phyloP scores from a whole-genome alignment of 352 stramenopile species.

The Globisporangium rhizosaccharum region DNA sequence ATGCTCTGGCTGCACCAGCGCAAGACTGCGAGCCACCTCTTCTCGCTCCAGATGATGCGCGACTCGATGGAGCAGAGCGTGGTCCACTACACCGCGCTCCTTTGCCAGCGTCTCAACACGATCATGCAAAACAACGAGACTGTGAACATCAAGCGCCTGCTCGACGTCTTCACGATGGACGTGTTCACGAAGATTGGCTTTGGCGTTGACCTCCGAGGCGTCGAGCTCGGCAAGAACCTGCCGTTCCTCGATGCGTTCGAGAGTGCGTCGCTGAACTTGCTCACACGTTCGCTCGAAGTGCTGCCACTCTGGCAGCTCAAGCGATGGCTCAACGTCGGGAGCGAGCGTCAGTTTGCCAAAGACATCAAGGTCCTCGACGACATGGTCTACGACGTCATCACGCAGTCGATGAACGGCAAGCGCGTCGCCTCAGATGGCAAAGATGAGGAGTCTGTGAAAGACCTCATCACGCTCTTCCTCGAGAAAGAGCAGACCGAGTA shows the following conservation, averaged over 20 bases:
- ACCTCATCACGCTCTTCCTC: conserved; percentile 52
- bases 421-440: background rate
- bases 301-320: conserved; percentile 22
- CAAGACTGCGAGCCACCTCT: conserved; percentile 77
- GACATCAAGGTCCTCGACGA: conserved; percentile 11
- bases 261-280: conserved; percentile 7
- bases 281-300: conserved; percentile 15
- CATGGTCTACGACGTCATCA: conserved; percentile 14
- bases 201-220: conserved; percentile 27
- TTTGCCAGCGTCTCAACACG: conserved; percentile 7
- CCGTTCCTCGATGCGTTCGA: conserved; percentile 31
- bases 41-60: conserved; percentile 34
- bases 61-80: conserved; percentile 26
- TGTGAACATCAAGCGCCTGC: conserved; percentile 19
- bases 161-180: conserved; percentile 46
- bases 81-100: conserved; percentile 5
- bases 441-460: background rate
- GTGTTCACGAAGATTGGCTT: conserved; percentile 56
- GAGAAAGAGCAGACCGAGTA: conserved; percentile 18
- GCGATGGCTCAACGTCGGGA: conserved; percentile 17
- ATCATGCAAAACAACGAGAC: background rate
- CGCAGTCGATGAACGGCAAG: background rate
- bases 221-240: conserved; percentile 17
- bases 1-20: conserved; percentile 43
- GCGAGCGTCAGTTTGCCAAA: conserved; percentile 4